Base-by-base conservation (phyloP, 2,329 filamentous ascomycete genomes). In the Colletotrichum sp. region DNA sequence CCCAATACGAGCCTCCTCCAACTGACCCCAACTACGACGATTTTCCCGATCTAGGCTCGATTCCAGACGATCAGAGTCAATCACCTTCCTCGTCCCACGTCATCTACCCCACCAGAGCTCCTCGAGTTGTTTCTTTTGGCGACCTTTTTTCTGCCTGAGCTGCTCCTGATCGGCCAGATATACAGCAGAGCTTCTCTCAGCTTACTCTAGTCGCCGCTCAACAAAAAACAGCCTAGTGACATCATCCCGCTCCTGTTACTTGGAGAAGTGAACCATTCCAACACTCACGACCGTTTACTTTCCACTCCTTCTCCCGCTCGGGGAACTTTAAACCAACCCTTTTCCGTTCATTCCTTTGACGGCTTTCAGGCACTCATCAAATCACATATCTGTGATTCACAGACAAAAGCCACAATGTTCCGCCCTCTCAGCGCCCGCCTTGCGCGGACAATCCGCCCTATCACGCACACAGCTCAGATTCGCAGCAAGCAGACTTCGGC, bases 381-480 rank as follows among this genome's bases (percentile, higher is more conserved):
- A 38, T 5, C 8, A n/a, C 32, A 68, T 8, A 8, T 30, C 18
- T 60, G 57, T 60, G 26, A 32, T 32, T 21, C 12, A 30, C 9
- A 43, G 16, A 10, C 28, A 32, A 64, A 12, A 65, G 18, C 26
- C 55, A 61, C 34, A 52, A 78, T 78, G 77, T 77, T 78, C 64
- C 72, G 77, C 24, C 75, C 77, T 48, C 38, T 77, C 52, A 77
- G 75, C 75, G 38, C 72, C 57, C 71, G 75, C 34, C 67, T 77
- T 18, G 75, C 67, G 67, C 66, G 71, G 67, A 75, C n/a, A 26
- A 61, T 63, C 38, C 72, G 75, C 64, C 72, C 77, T 55, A 38
- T 76, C 30, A 48, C 65, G 3, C 64, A 68, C 18, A 67, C 65
- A 16, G 72, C 60, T 26, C 74, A 76, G 16, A 38, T 52, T 13